These are phyloP conservation scores for Penicillium sp. DNA, from an alignment of 2,329 filamentous ascomycete species.

Conservation along the genomic window DNA sequence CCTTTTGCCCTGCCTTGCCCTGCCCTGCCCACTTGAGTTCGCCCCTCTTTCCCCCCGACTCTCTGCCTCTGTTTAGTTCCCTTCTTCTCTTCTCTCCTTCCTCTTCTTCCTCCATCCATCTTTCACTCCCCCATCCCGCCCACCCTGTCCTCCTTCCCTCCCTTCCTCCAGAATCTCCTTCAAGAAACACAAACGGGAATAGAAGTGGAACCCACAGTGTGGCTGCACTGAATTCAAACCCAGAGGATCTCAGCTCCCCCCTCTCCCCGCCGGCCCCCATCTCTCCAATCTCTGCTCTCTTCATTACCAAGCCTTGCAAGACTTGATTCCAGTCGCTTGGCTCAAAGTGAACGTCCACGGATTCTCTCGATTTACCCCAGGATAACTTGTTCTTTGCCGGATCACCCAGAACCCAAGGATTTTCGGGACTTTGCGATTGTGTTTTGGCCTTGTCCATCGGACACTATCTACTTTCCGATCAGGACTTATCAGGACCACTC, in stretches of 20 bases:
- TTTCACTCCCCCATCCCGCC: conserved; percentile 7
- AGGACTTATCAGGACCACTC: conserved; percentile 5
- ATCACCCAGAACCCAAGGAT: conserved; percentile 15
- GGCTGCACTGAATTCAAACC: neutral
- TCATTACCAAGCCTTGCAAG: conserved; percentile 10
- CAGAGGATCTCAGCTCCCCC: conserved; percentile 9
- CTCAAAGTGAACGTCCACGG: neutral
- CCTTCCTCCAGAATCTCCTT: neutral
- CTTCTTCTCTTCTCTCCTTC: neutral
- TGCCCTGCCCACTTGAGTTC: conserved; percentile 32
- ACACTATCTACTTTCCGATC: conserved; percentile 16
- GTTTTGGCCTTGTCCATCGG: conserved; percentile 6
- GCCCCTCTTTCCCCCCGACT: conserved; percentile 28
- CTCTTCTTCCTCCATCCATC: conserved; percentile 5
- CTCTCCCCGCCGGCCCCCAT: conserved; percentile 1
- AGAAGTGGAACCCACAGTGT: conserved; percentile 1
- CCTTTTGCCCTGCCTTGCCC: neutral
- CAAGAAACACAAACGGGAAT: neutral
- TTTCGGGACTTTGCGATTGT: conserved; percentile 13
- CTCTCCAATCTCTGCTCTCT: conserved; percentile 7
- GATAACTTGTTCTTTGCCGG: conserved; percentile 13
- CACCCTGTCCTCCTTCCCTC: neutral
- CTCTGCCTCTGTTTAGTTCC: conserved; percentile 28
- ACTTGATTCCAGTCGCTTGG: conserved; percentile 19
- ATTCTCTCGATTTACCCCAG: conserved; percentile 14